Evolutionary conservation across 306 rosid genomes (phyloP).

Genomic region (Fagus sylvatica): DNA sequence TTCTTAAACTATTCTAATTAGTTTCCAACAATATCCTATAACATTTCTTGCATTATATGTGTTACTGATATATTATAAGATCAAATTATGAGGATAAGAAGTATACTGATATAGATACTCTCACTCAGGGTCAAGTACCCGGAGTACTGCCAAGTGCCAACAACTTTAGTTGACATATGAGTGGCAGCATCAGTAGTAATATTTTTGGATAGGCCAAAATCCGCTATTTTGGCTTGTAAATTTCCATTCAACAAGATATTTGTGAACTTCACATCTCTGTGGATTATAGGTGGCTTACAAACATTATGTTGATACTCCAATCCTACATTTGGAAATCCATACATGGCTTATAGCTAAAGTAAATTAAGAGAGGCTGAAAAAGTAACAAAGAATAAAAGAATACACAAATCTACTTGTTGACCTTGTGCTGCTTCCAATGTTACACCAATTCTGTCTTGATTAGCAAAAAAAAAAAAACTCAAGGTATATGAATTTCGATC

Average conservation of each 20-base stretch:
- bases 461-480: constrained; percentile 9
- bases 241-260: constrained; percentile 46
- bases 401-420: background rate
- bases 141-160: constrained; percentile 25
- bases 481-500: constrained; percentile 19
- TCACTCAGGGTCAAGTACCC: constrained; percentile 54
- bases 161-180: constrained; percentile 36
- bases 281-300: constrained; percentile 43
- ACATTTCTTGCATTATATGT: no score
- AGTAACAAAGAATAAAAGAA: no score
- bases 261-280: constrained; percentile 50
- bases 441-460: constrained; percentile 44
- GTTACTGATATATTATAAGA: no score
- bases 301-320: constrained; percentile 56
- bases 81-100: background rate
- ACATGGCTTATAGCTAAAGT: background rate
- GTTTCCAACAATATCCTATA: no score
- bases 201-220: constrained; percentile 45
- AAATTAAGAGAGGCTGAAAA: no score
- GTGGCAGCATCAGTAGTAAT: constrained; percentile 25
- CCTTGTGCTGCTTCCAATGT: constrained; percentile 51
- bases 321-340: constrained; percentile 29
- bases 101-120: background rate
- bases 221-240: constrained; percentile 46
- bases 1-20: no score